A percentile compares a stretch with the other conserved stretches of the same genome.
Conservation (phyloP, 2,329 filamentous ascomycete genomes). For the Monosporascus sp. region DNA sequence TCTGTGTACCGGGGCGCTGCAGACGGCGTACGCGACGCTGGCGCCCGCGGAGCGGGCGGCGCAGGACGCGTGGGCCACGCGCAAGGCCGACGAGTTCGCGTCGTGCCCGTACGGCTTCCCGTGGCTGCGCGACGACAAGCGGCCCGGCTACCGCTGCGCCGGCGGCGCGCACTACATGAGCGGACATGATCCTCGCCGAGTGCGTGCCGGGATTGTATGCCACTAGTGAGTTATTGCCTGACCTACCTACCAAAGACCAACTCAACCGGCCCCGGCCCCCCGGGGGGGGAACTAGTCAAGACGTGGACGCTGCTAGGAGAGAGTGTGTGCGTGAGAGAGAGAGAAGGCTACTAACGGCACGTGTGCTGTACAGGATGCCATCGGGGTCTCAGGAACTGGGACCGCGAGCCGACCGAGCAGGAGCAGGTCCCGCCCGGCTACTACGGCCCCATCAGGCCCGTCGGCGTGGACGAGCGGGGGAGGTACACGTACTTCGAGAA, state of each 20-base stretch:
- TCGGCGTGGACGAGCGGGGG: slow-evolving; percentile 1
- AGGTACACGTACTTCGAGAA: slow-evolving; percentile 2
- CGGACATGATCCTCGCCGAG: slow-evolving; percentile 8
- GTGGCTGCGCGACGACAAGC: slow-evolving; percentile 3
- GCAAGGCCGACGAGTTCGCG: slow-evolving; percentile 10
- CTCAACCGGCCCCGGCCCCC: background rate
- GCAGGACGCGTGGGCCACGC: slow-evolving; percentile 11
- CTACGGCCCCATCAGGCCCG: slow-evolving; percentile 3
- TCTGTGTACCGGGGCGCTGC: slow-evolving; percentile 6
- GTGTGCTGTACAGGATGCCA: background rate
- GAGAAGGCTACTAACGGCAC: background rate
- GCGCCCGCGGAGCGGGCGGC: background rate
- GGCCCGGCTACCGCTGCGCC: slow-evolving; percentile 5
- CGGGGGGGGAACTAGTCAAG: no score
- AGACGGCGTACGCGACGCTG: slow-evolving; percentile 6
- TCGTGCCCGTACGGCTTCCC: slow-evolving; percentile 8
- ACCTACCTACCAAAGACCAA: background rate
- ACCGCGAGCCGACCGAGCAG: background rate
- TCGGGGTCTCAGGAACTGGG: background rate
- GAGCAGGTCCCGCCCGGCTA: slow-evolving; percentile 2
- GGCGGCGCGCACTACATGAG: slow-evolving; percentile 8
- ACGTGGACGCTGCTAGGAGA: no score
- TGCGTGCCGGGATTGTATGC: slow-evolving; percentile 8
- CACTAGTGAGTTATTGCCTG: background rate
- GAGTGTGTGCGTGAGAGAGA: background rate